Evolutionary conservation across 192 early-diverging fungal genomes (phyloP).

Genomic region (Spizellomyces sp.): DNA sequence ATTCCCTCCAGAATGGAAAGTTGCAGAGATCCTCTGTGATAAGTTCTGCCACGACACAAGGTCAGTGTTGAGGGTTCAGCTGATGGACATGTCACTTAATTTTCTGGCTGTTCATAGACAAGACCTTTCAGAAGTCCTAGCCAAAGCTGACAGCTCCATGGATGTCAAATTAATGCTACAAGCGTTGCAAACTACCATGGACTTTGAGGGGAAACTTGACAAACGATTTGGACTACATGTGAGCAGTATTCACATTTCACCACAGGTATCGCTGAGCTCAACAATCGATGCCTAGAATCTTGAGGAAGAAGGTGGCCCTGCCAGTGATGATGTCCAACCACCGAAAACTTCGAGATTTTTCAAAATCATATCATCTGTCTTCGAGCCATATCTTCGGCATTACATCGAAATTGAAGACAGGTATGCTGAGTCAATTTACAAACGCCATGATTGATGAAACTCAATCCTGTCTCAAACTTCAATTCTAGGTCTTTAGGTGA

Average conservation of each 20-base stretch:
- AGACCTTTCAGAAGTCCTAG: constrained; percentile 71
- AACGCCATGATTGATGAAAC: background rate
- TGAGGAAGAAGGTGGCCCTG: constrained; percentile 9
- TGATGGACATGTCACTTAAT: background rate
- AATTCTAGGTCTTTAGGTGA: constrained; percentile 56
- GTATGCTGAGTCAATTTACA: constrained; percentile 40
- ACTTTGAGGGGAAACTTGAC: constrained; percentile 86
- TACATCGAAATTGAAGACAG: constrained; percentile 86
- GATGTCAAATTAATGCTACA: constrained; percentile 75
- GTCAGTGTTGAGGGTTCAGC: constrained; percentile 39
- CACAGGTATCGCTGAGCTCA: too few relatives aligned
- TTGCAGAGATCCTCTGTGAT: constrained; percentile 67
- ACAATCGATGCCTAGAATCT: background rate
- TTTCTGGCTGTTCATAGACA: constrained; percentile 38
- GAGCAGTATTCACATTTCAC: too few relatives aligned
- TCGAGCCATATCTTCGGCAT: constrained; percentile 86
- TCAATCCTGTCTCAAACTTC: background rate
- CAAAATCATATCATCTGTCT: constrained; percentile 77
- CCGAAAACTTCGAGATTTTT: constrained; percentile 59
- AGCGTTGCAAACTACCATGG: constrained; percentile 80
- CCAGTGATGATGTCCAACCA: constrained; percentile 10
- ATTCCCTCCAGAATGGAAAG: constrained; percentile 81
- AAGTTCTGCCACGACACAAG: constrained; percentile 86
- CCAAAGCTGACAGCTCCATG: constrained; percentile 51
- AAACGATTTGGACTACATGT: constrained; percentile 59